Percentiles rank a stretch among this genome's conserved stretches.
phyloP scores from a whole-genome alignment of 2,329 filamentous ascomycete species.

The Karstenula rhodostoma region DNA sequence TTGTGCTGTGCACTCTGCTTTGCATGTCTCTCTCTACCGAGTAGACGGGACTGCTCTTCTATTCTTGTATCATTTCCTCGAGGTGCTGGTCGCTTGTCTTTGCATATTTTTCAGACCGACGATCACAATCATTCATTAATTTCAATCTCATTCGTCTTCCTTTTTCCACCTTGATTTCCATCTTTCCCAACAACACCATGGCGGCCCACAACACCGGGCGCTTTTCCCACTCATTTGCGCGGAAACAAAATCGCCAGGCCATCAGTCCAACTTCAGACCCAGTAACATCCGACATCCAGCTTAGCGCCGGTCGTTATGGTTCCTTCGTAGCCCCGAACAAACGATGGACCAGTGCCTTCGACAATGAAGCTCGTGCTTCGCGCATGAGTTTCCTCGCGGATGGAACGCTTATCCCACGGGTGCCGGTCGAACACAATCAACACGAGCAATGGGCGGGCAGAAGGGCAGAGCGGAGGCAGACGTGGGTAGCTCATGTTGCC shows the following conservation, averaged over 20 bases:
- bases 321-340: constrained; percentile 17
- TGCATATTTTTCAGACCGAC: background rate
- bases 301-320: constrained; percentile 10
- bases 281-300: constrained; percentile 10
- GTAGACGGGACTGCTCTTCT: background rate
- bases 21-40: background rate
- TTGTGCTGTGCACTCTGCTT: background rate
- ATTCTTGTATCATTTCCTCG: background rate
- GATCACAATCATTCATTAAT: background rate
- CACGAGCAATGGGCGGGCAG: constrained; percentile 24
- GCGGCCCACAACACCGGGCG: constrained; percentile 1
- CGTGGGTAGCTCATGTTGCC: constrained; percentile 24
- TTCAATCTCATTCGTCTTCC: background rate
- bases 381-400: constrained; percentile 29
- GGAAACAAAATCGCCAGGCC: constrained; percentile 13
- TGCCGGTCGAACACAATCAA: constrained; percentile 13
- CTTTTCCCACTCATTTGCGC: background rate
- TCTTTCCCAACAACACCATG: constrained; percentile 1
- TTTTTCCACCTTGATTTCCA: background rate
- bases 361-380: constrained; percentile 29
- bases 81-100: background rate
- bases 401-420: constrained; percentile 25
- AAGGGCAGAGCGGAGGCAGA: constrained; percentile 18
- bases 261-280: constrained; percentile 13
- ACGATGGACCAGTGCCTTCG: constrained; percentile 25